Evolutionary conservation across 2,329 filamentous ascomycete species (phyloP), one percentile per base, ranked within the genome.

Genomic region (Rutstroemia sp.): DNA sequence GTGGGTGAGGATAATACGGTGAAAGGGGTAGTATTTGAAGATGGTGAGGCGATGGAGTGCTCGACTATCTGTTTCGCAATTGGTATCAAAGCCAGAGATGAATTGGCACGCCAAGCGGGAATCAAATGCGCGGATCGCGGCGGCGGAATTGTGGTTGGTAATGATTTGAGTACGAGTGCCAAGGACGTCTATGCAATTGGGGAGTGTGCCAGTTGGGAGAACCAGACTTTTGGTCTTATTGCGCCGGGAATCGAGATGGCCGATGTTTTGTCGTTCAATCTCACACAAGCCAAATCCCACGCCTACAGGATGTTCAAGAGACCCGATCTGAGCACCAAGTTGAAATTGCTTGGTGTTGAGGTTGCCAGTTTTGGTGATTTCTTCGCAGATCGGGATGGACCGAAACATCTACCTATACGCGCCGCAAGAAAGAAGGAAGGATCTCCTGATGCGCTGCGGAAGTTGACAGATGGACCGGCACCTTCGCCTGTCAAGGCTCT

Each of bases 351-450:
- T 0, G 91, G 91, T 0, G 90, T 96, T 8, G 89, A 96, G 62
- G 92, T 96, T 4, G 92, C 92, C 18, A 94, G 88, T 67, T 96
- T 96, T 68, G 91, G 92, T 0, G 92, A 96, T 69, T 96, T 92
- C 75, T 96, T 96, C 63, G 91, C 91, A 0, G 91, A 96, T 65
- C 77, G 88, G 30, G 88, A 95, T 67, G 90, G 90, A 0, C 89
- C 90, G 0, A 87, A 86, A 61, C 78, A 84, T 48, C 74, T 92
- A n/a, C 90, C 89, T 0, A 77, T 79, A 3, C 79, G 79, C 59
- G 77, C 73, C 10, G 72, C 70, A 3, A 77, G 73, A 61, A 73
- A 69, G 59, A 77, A 75, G 63, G 73, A 75, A 52, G 71, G 68
- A 30, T 65, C 59, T 4, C 57, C 61, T 12, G 59, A 69, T 39